These are phyloP conservation scores for Polygonum aviculare DNA, from an alignment of 148 eudicot genomes.

Conservation along the genomic window DNA sequence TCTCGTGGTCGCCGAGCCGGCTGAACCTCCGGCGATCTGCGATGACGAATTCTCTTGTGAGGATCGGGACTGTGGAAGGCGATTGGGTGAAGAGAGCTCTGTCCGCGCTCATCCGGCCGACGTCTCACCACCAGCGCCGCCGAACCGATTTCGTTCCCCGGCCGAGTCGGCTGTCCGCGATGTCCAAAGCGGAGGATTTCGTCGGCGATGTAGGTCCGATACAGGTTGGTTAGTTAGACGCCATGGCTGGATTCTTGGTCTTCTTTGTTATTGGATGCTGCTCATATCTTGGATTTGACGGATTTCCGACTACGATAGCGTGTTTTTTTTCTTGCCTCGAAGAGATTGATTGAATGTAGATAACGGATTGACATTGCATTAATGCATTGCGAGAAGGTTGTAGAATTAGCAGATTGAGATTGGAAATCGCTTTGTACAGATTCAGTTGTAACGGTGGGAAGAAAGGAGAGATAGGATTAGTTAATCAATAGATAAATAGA, in stretches of 20 bases:
- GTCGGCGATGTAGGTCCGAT: neutral
- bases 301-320: neutral
- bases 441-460: neutral
- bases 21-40: slow-evolving; percentile 51
- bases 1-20: slow-evolving; percentile 27
- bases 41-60: slow-evolving; percentile 61
- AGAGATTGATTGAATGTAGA: neutral
- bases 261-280: neutral
- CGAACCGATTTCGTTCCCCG: slow-evolving; percentile 25
- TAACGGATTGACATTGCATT: neutral
- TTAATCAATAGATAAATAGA: no score
- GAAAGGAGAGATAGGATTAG: no score
- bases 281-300: neutral
- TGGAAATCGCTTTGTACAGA: neutral
- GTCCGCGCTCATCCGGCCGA: slow-evolving; percentile 46
- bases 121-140: slow-evolving; percentile 39
- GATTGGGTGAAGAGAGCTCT: slow-evolving; percentile 51
- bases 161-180: slow-evolving; percentile 25
- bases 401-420: neutral
- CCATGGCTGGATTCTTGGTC: neutral
- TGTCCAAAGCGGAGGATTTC: slow-evolving; percentile 23
- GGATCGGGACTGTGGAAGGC: slow-evolving; percentile 68
- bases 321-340: neutral
- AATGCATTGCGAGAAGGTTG: neutral
- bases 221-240: neutral